Evolutionary conservation across 305 asterid species (phyloP).

Genomic region (Ilex paraguariensis): DNA sequence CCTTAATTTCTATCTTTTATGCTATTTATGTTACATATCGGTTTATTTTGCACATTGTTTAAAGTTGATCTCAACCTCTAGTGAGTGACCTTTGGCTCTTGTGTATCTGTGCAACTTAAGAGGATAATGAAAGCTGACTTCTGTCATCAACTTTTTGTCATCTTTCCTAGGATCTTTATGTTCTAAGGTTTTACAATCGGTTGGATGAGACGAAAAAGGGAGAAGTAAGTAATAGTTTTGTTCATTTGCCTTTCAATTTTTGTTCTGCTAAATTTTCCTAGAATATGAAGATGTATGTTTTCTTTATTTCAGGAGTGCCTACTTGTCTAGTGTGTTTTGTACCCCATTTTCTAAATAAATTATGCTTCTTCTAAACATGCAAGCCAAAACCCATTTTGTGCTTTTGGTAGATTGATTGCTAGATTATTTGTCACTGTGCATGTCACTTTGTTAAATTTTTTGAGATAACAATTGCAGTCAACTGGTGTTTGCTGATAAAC

Average conservation of each 20-base stretch:
- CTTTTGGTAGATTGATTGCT: too few species aligned
- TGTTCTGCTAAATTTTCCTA: neutral
- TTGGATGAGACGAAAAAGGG: slow-evolving; percentile 89
- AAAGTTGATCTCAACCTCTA: too few species aligned
- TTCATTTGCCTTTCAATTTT: slow-evolving; percentile 3
- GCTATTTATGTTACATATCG: neutral
- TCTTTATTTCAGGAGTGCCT: too few species aligned
- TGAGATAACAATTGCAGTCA: too few species aligned
- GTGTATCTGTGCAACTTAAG: neutral
- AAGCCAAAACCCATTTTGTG: too few species aligned
- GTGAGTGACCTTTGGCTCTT: neutral
- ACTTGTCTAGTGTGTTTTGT: too few species aligned
- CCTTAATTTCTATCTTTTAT: neutral
- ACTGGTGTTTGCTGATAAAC: too few species aligned
- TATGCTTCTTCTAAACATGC: too few species aligned
- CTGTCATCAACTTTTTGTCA: slow-evolving; percentile 2
- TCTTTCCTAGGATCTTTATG: slow-evolving; percentile 62
- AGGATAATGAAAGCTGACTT: neutral
- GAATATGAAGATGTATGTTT: neutral
- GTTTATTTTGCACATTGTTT: neutral
- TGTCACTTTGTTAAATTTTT: too few species aligned
- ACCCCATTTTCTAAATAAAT: too few species aligned
- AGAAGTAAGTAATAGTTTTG: slow-evolving; percentile 59
- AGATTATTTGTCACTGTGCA: too few species aligned
- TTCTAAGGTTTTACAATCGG: slow-evolving; percentile 79